Conservation (phyloP, 495 filamentous ascomycete species). For the Hyaloscypha finlandica region DNA sequence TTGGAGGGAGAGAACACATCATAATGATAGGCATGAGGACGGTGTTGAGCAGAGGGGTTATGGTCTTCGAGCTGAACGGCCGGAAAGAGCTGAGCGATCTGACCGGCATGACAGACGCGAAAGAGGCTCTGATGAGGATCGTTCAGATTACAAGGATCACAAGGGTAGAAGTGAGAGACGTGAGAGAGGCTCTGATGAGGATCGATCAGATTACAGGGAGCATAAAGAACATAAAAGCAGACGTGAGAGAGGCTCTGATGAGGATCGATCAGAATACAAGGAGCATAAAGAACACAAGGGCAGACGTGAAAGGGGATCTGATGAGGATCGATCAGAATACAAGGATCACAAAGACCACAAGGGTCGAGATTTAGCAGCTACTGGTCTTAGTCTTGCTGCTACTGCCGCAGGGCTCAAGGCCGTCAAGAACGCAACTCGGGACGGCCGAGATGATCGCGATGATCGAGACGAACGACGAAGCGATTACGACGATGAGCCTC, state of each 20-base stretch:
- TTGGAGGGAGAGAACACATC: constrained; percentile 9
- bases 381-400: constrained; percentile 33
- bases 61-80: constrained; percentile 25
- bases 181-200: constrained; percentile 3
- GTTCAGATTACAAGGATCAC: constrained; percentile 15
- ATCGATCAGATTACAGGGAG: constrained; percentile 17
- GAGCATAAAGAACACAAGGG: constrained; percentile 18
- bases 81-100: constrained; percentile 17
- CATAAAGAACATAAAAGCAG: constrained; percentile 14
- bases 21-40: constrained; percentile 31
- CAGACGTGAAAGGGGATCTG: background rate
- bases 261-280: constrained; percentile 4
- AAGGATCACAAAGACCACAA: constrained; percentile 28
- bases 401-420: constrained; percentile 32
- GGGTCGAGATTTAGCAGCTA: constrained; percentile 26
- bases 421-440: constrained; percentile 26
- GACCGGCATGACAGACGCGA: constrained; percentile 18
- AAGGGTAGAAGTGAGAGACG: constrained; percentile 15
- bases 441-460: constrained; percentile 29
- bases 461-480: constrained; percentile 41
- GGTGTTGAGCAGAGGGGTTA: constrained; percentile 27
- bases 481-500: constrained; percentile 38
- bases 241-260: constrained; percentile 19
- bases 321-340: constrained; percentile 6
- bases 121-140: constrained; percentile 9